Evolutionary conservation across 257 asterid species (phyloP), one percentile per base, ranked within the genome.

Genomic region (Knoxia roxburghii): DNA sequence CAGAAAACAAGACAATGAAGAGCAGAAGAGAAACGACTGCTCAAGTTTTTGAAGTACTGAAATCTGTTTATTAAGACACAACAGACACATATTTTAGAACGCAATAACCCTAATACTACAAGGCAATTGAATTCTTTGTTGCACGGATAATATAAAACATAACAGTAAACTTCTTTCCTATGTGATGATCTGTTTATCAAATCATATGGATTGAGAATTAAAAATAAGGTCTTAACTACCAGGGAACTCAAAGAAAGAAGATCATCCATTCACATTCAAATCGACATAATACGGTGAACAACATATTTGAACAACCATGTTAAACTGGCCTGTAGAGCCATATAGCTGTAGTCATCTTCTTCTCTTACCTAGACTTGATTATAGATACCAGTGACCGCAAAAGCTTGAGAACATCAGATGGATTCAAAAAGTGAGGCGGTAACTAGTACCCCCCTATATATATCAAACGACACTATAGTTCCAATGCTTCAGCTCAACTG

Each of bases 331-430:
- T 41, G 54, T n/a, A n/a, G n/a, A n/a, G n/a, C n/a, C n/a, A 37
- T 6, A 21, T 32, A 29, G 1, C 30, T 14, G 27, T 2, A 11
- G 30, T 30, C 50, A 26, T 15, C 55, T 65, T 41, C 4, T 20
- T 60, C 23, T 56, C 76, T 73, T 82, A 86, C 97, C 95, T 88
- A 67, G 84, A 76, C 65, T 88, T 86, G 67, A 86, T 77, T 65
- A 93, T 85, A 15, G 89, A 75, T 62, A 90, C 72, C 24, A 93
- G 96, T 51, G 94, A 84, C 75, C 76, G 87, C 52, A 93, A 79
- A 68, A 93, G 85, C 86, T 85, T 87, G 73, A 86, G 82, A 68
- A 86, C 95, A 50, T 90, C 96, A n/a, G 97, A 85, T 20, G 95
- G 89, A 78, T 82, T 88, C 87, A 90, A 73, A 67, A 62, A 53